A percentile compares a stretch with the other conserved stretches of the same genome.
These are phyloP conservation scores for Sarcodon aspratus DNA, from an alignment of 768 basidiomycete species.

Conservation along the genomic window DNA sequence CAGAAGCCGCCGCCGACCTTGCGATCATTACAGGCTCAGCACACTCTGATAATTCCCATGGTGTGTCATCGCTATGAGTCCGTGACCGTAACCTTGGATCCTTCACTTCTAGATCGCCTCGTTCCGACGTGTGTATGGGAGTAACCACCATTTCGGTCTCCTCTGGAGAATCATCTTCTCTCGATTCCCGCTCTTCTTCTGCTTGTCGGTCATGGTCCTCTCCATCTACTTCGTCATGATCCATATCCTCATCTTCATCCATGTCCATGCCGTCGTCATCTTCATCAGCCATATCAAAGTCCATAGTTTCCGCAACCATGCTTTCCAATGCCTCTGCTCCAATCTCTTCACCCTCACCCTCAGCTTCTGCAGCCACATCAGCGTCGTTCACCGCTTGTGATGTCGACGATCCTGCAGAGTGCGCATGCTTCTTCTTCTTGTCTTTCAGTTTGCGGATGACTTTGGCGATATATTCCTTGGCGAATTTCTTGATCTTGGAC, in stretches of 20 bases:
- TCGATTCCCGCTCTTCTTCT: conserved; percentile 2
- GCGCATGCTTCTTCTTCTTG: conserved; percentile 11
- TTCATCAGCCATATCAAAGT: conserved; percentile 6
- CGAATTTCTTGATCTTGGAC: conserved; percentile 84
- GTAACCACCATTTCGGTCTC: neutral
- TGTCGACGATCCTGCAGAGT: neutral
- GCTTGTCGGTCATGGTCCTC: conserved; percentile 10
- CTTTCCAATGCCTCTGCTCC: conserved; percentile 7
- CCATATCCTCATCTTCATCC: conserved; percentile 1
- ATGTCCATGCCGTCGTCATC: conserved; percentile 8
- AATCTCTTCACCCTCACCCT: conserved; percentile 12
- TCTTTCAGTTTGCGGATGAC: conserved; percentile 54
- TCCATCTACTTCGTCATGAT: conserved; percentile 1
- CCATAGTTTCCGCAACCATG: conserved; percentile 16
- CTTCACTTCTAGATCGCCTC: neutral
- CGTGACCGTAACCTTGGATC: conserved; percentile 12
- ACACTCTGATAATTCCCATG: too few species aligned
- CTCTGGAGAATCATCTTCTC: conserved; percentile 6
- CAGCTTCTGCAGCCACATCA: conserved; percentile 6
- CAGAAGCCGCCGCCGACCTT: too few species aligned
- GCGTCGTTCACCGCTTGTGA: neutral
- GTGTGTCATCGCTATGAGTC: conserved; percentile 21
- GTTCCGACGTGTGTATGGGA: neutral
- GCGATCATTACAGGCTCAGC: too few species aligned
- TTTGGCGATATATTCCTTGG: conserved; percentile 85